Base-by-base conservation (phyloP, 768 basidiomycete species). In the Boletus reticuloceps region DNA sequence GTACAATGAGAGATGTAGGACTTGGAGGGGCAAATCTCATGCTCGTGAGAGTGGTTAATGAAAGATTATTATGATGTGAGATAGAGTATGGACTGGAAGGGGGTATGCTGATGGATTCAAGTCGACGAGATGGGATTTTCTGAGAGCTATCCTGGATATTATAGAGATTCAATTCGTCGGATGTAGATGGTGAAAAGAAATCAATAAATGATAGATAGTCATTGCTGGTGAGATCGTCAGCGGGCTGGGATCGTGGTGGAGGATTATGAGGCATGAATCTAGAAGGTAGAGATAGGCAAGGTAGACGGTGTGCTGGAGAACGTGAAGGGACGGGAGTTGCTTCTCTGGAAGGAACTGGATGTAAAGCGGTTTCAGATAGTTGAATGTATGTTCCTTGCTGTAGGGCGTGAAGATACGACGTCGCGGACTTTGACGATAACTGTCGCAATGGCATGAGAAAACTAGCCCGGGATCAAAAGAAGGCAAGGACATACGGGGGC, bases 131-230 rank as follows among this genome's bases (percentile, higher is more conserved):
- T 22, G 58, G 29, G 4, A 12, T 4, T 16, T 50, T 44, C 17
- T 46, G 52, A 19, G 59, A 1, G 14, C 11, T 31, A 37, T 52
- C 46, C 41, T 48, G 62, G n/a, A 36, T 20, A 40, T 44, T 42
- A 41, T n/a, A 53, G 36, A 45, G 17, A 48, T 34, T 56, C 3
- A 52, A 7, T 27, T 59, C 60, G 22, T 66, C 67, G 14, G 55
- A 29, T 17, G 31, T 55, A 58, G 65, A 63, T 58, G 64, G 50
- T 17, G 79, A 75, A 47, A 65, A 67, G 45, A 82, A 65, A 67
- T 81, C 78, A 43, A 81, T 79, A 60, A 80, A 79, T 32, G 80
- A 81, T 53, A 71, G 67, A 56, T 64, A 69, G 58, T 75, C 72
- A 67, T 72, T 71, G 74, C 44, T 72, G 25, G 60, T 22, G 36